Base-by-base conservation (phyloP, 768 basidiomycete genomes). In the Leccinum disarticulatum region DNA sequence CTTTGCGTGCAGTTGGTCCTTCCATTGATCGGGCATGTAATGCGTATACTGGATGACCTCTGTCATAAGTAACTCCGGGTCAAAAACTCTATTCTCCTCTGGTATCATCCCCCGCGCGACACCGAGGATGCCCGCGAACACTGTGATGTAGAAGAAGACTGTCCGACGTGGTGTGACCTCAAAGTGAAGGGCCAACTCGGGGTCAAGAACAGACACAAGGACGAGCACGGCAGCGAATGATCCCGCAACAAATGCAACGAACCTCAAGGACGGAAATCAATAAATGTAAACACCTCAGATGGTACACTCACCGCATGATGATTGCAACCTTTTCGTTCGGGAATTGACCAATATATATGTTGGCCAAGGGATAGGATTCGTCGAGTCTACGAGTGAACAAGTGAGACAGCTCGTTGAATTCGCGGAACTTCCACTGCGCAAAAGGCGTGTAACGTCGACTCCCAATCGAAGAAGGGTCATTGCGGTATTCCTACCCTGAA, bases 401-500 rank as follows among this genome's bases (percentile, higher is more conserved):
- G 75, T 99, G 97, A 0, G 94, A 91, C 9, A 99, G 79, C 69
- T 99, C 97, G 71, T 99, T 99, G 80, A 98, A 99, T 72, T 99
- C 97, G 57, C 97, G 83, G 70, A 98, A 98, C 71, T 98, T 98
- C 97, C 97, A 99, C 61, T 93, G 88, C 4, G 95, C 95, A 61
- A 90, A 95, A 0, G 88, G 90, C 0, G 97, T 99, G 69, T 98
- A 99, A 57, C 90, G 84, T 33, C 97, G 87, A 11, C 90, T 87
- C 38, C 95, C 91, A 52, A 98, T 93, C 1, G 93, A 88, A 0
- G 97, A 98, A 2, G 96, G 97, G 69, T 98, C 94, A 75, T 96
- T 96, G 83, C 93, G 96, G 69, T 98, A 98, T 81, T 99, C 95
- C 97, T 99, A 65, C 30, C 33, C 47, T 17, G 17, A 25, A 59